Base-by-base conservation (phyloP, 2,329 filamentous ascomycete species). In the Tolypocladium paradoxum region DNA sequence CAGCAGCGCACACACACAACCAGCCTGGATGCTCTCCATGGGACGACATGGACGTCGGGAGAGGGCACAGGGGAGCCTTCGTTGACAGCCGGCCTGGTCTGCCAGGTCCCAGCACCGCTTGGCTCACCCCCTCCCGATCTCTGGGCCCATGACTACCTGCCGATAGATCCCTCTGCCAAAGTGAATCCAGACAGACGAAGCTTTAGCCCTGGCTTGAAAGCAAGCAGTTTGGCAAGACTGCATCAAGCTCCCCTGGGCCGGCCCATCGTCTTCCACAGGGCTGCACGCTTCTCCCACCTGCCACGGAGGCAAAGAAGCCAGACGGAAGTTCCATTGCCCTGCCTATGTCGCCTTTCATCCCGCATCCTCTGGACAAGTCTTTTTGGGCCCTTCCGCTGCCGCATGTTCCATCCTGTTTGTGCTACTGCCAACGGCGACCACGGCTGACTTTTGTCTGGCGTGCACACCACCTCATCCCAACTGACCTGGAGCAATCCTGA, bases 1-100 rank as follows among this genome's bases (percentile, higher is more conserved):
- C 52, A 60, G 53, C 56, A 52, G 57, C n/a, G n/a, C 54, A 57
- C 53, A 54, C 49, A 55, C 54, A 62, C 58, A 58, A 27, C 49
- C 14, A 31, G 24, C 14, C 18, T 40, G 49, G 27, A 38, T 18
- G 14, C 40, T 12, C 33, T 45, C 14, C 37, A 33, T 50, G 27
- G 18, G 40, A 38, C 12, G 37, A 50, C 34, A 20, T 38, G 11
- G 18, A 22, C 29, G 27, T 18, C 27, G 24, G 35, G n/a, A 31
- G 22, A 50, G 27, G 29, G 36, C 18, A 46, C 43, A 31, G 43
- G 31, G 16, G 40, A 11, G 43, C 27, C 27, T 27, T n/a, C 16
- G 43, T 46, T 31, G 24, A 29, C 8, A 46, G 27, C n/a, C n/a
- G n/a, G n/a, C 16, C 27, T 34, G 33, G 33, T 49, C 34, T 49